Evolutionary conservation across 306 rosid species (phyloP).

Genomic region (Cajanus cajan): DNA sequence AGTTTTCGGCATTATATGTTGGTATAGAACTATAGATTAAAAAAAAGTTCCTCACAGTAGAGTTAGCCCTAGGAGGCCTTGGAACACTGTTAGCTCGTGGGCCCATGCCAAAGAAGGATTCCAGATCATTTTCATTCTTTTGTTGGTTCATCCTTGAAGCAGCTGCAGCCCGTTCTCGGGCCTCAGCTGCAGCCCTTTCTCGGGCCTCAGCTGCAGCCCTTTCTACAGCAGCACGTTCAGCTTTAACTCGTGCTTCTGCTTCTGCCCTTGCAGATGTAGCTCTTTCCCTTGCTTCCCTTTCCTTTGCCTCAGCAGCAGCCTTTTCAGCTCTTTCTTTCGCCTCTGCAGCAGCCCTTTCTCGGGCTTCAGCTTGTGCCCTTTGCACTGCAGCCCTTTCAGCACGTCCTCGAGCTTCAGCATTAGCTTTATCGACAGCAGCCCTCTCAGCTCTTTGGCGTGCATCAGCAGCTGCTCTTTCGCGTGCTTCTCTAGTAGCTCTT

Average conservation of each 20-base stretch:
- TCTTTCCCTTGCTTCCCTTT: conserved; percentile 44
- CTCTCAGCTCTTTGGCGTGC: conserved; percentile 85
- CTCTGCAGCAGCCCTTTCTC: conserved; percentile 93
- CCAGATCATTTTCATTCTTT: conserved; percentile 79
- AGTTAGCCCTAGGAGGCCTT: conserved; percentile 80
- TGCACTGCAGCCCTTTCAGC: conserved; percentile 98
- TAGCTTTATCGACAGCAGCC: conserved; percentile 82
- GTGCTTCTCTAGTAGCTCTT: conserved; percentile 99
- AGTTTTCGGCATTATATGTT: conserved; percentile 10
- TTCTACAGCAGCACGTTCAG: conserved; percentile 80
- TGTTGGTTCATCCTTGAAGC: conserved; percentile 76
- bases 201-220: conserved; percentile 82
- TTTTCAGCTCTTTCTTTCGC: conserved; percentile 78
- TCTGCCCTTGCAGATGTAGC: conserved; percentile 52
- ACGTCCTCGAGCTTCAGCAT: conserved; percentile 89
- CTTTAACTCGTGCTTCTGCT: conserved; percentile 77
- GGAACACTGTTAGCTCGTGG: conserved; percentile 80
- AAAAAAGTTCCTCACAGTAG: conserved; percentile 57
- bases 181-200: conserved; percentile 73
- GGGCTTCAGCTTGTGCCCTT: conserved; percentile 96
- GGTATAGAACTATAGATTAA: conserved; percentile 25
- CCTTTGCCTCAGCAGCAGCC: conserved; percentile 60
- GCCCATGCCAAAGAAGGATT: conserved; percentile 73
- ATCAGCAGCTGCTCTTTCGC: conserved; percentile 87
- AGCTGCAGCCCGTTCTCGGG: conserved; percentile 77